phyloP scores from a whole-genome alignment of 495 filamentous ascomycete species.

The Tuber microsphaerosporum region DNA sequence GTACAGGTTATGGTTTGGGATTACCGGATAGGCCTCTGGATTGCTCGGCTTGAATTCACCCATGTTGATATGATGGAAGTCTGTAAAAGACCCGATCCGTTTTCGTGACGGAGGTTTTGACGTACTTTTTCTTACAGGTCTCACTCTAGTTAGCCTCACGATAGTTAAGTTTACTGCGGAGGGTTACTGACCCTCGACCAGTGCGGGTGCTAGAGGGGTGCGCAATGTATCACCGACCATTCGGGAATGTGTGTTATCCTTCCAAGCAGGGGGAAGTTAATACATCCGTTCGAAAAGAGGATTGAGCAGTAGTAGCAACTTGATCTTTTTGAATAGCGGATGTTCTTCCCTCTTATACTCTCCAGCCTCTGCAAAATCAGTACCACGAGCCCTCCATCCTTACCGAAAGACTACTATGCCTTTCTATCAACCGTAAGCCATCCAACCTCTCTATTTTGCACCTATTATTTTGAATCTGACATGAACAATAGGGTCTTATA shows the following conservation, averaged over 20 bases:
- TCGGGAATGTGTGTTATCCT: neutral
- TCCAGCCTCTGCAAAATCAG: conserved; percentile 34
- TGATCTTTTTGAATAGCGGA: conserved; percentile 45
- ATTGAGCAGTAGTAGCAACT: conserved; percentile 46
- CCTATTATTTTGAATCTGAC: neutral
- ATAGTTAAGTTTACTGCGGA: neutral
- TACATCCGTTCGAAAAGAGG: conserved; percentile 43
- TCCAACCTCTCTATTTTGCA: conserved; percentile 42
- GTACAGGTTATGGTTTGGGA: no score
- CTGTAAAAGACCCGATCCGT: conserved; percentile 41
- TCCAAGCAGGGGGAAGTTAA: neutral
- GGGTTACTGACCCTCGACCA: conserved; percentile 7
- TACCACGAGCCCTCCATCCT: neutral
- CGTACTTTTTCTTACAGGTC: conserved; percentile 3
- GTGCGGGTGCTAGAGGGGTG: conserved; percentile 2
- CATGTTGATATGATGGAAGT: conserved; percentile 43
- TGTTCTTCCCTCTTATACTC: conserved; percentile 42
- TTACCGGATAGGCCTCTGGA: conserved; percentile 32
- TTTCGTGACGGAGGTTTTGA: conserved; percentile 20
- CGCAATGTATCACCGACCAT: conserved; percentile 1
- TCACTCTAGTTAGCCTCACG: neutral
- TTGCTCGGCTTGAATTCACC: conserved; percentile 41
- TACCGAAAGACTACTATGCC: neutral
- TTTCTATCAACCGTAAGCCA: conserved; percentile 43
- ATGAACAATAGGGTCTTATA: neutral